These are phyloP conservation scores for Phytopythium cucurbitacearum DNA, from an alignment of 352 stramenopile genomes.

Conservation along the genomic window DNA sequence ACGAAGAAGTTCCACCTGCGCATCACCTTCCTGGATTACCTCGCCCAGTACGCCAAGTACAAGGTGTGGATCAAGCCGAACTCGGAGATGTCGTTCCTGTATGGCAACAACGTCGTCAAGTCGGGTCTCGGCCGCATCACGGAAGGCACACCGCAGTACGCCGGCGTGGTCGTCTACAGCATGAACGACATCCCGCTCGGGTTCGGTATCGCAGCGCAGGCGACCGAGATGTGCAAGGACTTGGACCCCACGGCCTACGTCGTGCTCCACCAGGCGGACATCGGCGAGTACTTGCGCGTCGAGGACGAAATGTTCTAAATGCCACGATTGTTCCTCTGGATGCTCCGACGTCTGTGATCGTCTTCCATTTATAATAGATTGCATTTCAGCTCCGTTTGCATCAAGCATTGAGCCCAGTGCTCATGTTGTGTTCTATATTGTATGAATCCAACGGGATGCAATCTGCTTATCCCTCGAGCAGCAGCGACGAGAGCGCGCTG, in stretches of 20 bases:
- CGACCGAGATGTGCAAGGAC: constrained; percentile 93
- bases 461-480: constrained; percentile 38
- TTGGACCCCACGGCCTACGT: constrained; percentile 96
- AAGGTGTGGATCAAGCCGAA: constrained; percentile 99
- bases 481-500: constrained; percentile 34
- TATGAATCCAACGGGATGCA: background rate
- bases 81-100: constrained; percentile 99
- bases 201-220: constrained; percentile 97
- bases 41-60: constrained; percentile 98
- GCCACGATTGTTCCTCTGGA: constrained; percentile 1
- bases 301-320: constrained; percentile 97
- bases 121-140: constrained; percentile 97
- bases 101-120: constrained; percentile 99
- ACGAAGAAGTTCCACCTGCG: constrained; percentile 97
- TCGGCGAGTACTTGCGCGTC: constrained; percentile 98
- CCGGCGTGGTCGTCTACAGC: constrained; percentile 97
- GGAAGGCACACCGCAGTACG: constrained; percentile 97
- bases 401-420: background rate
- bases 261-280: constrained; percentile 98
- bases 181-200: constrained; percentile 98
- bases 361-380: constrained; percentile 60
- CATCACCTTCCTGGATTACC: constrained; percentile 98
- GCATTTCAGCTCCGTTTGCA: constrained; percentile 26
- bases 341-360: constrained; percentile 11
- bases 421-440: constrained; percentile 7